Conservation (phyloP, 441 rosid genomes). For the Pelargonium cotyledonis region DNA sequence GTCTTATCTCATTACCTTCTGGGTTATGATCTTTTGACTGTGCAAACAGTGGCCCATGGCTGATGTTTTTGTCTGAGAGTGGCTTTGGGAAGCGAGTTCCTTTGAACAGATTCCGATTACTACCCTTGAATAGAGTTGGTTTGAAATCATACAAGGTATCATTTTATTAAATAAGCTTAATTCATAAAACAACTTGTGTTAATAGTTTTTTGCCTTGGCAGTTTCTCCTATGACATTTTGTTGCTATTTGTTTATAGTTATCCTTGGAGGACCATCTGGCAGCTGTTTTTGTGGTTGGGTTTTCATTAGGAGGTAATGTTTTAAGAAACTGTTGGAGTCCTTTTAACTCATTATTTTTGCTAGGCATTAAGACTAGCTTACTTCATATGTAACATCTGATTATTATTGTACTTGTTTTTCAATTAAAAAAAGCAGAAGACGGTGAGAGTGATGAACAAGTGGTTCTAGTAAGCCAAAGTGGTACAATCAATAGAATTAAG, state of each 20-base stretch:
- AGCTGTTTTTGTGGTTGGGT: slow-evolving; percentile 88
- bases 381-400: slow-evolving; percentile 9
- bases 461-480: slow-evolving; percentile 90
- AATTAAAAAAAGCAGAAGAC: slow-evolving; percentile 39
- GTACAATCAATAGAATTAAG: slow-evolving; percentile 84
- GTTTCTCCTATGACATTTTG: background rate
- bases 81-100: slow-evolving; percentile 5
- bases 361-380: background rate
- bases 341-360: background rate
- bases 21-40: slow-evolving; percentile 1
- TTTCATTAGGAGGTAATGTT: slow-evolving; percentile 64
- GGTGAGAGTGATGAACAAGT: slow-evolving; percentile 95
- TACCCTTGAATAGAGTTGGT: slow-evolving; percentile 1
- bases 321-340: slow-evolving; percentile 5
- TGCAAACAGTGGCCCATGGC: background rate
- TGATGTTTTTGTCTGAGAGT: slow-evolving; percentile 3
- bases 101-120: background rate
- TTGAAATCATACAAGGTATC: background rate
- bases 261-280: slow-evolving; percentile 65
- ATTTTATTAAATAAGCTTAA: background rate
- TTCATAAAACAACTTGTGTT: background rate
- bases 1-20: background rate
- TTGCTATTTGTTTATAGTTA: slow-evolving; percentile 38
- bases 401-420: background rate
- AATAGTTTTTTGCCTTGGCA: slow-evolving; percentile 1